Evolutionary conservation across 495 filamentous ascomycete genomes (phyloP).

Genomic region (Xeromyces bisporus): DNA sequence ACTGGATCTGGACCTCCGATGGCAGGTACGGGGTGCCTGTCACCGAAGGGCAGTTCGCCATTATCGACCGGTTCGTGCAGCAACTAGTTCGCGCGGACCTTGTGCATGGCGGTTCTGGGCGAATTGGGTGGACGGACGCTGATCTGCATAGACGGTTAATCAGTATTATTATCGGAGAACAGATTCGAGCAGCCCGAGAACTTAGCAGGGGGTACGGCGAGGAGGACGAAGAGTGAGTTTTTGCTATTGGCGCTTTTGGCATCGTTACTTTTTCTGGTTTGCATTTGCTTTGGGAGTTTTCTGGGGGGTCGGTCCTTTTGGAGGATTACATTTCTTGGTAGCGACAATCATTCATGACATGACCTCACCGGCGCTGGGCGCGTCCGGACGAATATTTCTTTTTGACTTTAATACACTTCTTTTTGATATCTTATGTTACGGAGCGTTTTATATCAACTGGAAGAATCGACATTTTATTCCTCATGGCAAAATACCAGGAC

Average conservation of each 20-base stretch:
- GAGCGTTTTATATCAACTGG: too few relatives aligned
- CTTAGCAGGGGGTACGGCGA: conserved; percentile 8
- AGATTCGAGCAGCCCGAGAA: conserved; percentile 25
- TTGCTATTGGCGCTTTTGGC: background rate
- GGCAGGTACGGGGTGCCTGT: conserved; percentile 26
- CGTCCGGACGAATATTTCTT: too few relatives aligned
- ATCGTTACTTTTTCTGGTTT: too few relatives aligned
- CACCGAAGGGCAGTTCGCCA: conserved; percentile 29
- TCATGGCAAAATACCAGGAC: too few relatives aligned
- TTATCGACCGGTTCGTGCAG: conserved; percentile 29
- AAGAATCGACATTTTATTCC: too few relatives aligned
- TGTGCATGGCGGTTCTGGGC: conserved; percentile 22
- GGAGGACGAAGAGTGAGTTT: conserved; percentile 1
- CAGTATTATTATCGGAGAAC: conserved; percentile 32
- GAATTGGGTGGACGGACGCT: conserved; percentile 30
- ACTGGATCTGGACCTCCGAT: conserved; percentile 32
- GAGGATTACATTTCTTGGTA: too few relatives aligned
- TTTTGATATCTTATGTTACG: too few relatives aligned
- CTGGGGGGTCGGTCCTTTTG: too few relatives aligned
- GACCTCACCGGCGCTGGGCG: too few relatives aligned
- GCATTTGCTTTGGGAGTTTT: too few relatives aligned
- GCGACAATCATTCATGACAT: too few relatives aligned
- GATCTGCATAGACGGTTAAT: conserved; percentile 29
- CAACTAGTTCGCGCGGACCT: conserved; percentile 22
- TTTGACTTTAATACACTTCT: too few relatives aligned